These are phyloP conservation scores for Globisporangium apiculatum DNA, from an alignment of 352 stramenopile genomes.

Conservation along the genomic window DNA sequence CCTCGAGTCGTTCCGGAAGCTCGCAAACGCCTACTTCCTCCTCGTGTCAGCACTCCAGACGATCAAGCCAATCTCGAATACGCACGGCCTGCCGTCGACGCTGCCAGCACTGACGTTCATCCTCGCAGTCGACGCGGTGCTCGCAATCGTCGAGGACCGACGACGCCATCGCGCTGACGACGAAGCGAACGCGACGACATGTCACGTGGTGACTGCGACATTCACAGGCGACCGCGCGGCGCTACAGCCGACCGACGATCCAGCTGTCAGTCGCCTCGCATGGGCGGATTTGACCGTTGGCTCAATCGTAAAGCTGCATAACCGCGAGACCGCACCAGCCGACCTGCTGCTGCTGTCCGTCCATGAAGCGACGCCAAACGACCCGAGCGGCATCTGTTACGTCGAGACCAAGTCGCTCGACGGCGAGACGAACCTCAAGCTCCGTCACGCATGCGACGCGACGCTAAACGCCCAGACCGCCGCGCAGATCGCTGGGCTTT, in stretches of 20 bases:
- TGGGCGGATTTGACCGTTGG: slow-evolving; percentile 81
- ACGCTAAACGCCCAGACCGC: slow-evolving; percentile 72
- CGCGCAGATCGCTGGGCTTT: slow-evolving; percentile 63
- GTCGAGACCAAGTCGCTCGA: slow-evolving; percentile 92
- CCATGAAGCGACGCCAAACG: slow-evolving; percentile 49
- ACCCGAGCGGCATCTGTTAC: slow-evolving; percentile 63
- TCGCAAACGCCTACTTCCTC: slow-evolving; percentile 93
- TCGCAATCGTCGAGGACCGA: slow-evolving; percentile 82
- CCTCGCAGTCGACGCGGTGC: slow-evolving; percentile 79
- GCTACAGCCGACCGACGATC: slow-evolving; percentile 25
- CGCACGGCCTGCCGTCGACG: slow-evolving; percentile 68
- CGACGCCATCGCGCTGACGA: slow-evolving; percentile 72
- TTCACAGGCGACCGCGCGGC: slow-evolving; percentile 29
- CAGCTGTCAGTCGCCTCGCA: slow-evolving; percentile 40
- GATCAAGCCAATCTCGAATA: slow-evolving; percentile 68
- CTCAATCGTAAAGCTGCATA: slow-evolving; percentile 71
- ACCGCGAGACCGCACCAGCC: slow-evolving; percentile 72
- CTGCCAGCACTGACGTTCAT: slow-evolving; percentile 85
- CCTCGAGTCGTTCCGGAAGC: slow-evolving; percentile 74
- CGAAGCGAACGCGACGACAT: slow-evolving; percentile 73
- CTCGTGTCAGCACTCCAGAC: slow-evolving; percentile 75
- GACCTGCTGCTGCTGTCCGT: slow-evolving; percentile 83
- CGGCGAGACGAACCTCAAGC: slow-evolving; percentile 92
- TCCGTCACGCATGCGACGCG: slow-evolving; percentile 63
- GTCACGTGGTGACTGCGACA: slow-evolving; percentile 42